Base-by-base conservation (phyloP, 2,329 filamentous ascomycete species). In the Ophiostoma quercus region DNA sequence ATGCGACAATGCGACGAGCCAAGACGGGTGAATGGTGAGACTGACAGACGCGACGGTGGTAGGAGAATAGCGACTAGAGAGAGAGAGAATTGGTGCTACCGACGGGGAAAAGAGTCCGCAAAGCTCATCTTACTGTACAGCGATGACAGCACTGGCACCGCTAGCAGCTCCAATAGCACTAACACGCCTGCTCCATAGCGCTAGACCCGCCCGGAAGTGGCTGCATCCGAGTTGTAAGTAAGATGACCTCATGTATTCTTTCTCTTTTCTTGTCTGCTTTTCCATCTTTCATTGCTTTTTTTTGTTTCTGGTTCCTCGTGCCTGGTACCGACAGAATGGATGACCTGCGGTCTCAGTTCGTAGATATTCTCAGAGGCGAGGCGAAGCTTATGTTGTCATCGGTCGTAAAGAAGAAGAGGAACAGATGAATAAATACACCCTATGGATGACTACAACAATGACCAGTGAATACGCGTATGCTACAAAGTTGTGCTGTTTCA, bases 151-250 rank as follows among this genome's bases (percentile, higher is more conserved):
- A 32, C 43, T n/a, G 43, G n/a, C 19, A 41, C 11, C 9, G 34
- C 34, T 34, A 34, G 34, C 34, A 6, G 34, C 39, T 41, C 3
- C 12, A 41, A 7, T 6, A 47, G 14, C 43, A 47, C 43, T 47
- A 47, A n/a, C 43, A n/a, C 43, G 43, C 16, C 43, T 47, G 43
- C 43, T n/a, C 43, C 43, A 47, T 19, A 8, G 43, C 43, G 43
- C 43, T 47, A 32, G 25, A 32, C 57, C 57, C 57, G 57, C 29
- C 60, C 68, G 68, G 68, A 69, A 66, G 62, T 29, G 68, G 34
- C 62, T 41, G 68, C 43, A 66, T 69, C 68, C 68, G 68, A 22
- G 12, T 2, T 22, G 19, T 16, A 68, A 19, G 19, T 16, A 68
- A 19, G 22, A 43, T 14, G 51, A 54, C 8, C n/a, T 57, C 3